Evolutionary conservation across 2,329 filamentous ascomycete species (phyloP).

Genomic region (Fusarium keratoplasticum): DNA sequence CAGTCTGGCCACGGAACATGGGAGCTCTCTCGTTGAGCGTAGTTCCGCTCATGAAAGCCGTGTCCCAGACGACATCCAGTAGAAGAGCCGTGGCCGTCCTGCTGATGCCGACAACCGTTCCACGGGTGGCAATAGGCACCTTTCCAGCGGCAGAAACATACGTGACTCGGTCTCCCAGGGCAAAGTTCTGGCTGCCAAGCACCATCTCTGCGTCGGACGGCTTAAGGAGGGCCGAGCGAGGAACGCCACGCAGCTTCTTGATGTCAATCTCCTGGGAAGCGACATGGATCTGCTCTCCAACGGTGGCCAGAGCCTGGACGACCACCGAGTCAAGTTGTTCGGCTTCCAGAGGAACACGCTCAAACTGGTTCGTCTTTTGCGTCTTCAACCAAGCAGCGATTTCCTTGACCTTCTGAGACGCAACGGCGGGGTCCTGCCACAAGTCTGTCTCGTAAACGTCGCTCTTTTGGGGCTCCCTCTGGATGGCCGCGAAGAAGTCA

Average conservation of each 20-base stretch:
- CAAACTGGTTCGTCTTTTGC: slow-evolving; percentile 90
- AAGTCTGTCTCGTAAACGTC: slow-evolving; percentile 88
- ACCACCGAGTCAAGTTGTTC: slow-evolving; percentile 94
- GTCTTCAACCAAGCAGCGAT: slow-evolving; percentile 94
- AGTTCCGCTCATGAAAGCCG: slow-evolving; percentile 96
- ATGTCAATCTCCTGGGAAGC: slow-evolving; percentile 65
- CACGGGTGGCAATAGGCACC: slow-evolving; percentile 90
- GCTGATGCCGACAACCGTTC: slow-evolving; percentile 95
- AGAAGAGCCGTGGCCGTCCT: slow-evolving; percentile 85
- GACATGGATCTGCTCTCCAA: slow-evolving; percentile 73
- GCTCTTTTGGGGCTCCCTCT: slow-evolving; percentile 85
- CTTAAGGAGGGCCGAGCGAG: slow-evolving; percentile 87
- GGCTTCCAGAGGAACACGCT: slow-evolving; percentile 94
- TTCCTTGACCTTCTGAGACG: slow-evolving; percentile 87
- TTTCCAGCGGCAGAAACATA: slow-evolving; percentile 94
- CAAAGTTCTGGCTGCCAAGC: slow-evolving; percentile 84
- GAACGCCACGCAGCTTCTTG: slow-evolving; percentile 83
- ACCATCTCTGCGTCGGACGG: slow-evolving; percentile 97
- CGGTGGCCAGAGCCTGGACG: slow-evolving; percentile 82
- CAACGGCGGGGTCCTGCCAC: slow-evolving; percentile 78
- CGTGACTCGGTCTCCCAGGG: slow-evolving; percentile 88
- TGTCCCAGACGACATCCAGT: slow-evolving; percentile 93
- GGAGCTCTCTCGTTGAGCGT: slow-evolving; percentile 91
- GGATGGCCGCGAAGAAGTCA: slow-evolving; percentile 92
- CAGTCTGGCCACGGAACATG: slow-evolving; percentile 93